Conservation (phyloP, 306 rosid species). For the Ziziphus jujuba region DNA sequence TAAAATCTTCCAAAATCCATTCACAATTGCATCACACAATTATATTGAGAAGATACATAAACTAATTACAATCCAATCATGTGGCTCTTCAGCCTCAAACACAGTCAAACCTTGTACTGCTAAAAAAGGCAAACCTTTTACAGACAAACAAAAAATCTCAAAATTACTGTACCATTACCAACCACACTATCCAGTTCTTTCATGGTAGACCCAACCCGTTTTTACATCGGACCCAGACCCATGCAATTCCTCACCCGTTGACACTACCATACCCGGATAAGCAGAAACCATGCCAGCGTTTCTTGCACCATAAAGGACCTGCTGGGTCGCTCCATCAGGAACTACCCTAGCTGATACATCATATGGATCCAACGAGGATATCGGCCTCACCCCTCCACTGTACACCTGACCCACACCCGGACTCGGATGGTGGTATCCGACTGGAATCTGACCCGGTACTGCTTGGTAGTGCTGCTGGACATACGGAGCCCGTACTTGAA, state of each 20-base stretch:
- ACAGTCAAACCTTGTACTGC: too few relatives aligned
- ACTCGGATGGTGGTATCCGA: slow-evolving; percentile 48
- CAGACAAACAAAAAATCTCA: background rate
- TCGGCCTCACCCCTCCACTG: slow-evolving; percentile 48
- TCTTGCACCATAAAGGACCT: slow-evolving; percentile 50
- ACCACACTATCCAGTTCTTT: background rate
- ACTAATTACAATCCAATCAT: slow-evolving; percentile 6
- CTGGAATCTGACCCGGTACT: slow-evolving; percentile 46
- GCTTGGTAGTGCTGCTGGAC: slow-evolving; percentile 45
- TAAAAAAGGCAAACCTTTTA: background rate
- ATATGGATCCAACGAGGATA: slow-evolving; percentile 37
- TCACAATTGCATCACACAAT: background rate
- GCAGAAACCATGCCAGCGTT: slow-evolving; percentile 19
- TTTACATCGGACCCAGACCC: slow-evolving; percentile 46
- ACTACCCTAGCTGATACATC: slow-evolving; percentile 36
- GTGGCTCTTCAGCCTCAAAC: background rate
- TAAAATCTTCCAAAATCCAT: background rate
- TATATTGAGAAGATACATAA: background rate
- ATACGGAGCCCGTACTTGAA: slow-evolving; percentile 42
- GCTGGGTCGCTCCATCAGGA: slow-evolving; percentile 48
- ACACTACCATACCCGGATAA: slow-evolving; percentile 41
- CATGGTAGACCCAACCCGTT: slow-evolving; percentile 45
- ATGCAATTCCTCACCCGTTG: slow-evolving; percentile 48
- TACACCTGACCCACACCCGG: slow-evolving; percentile 55
- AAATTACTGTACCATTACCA: slow-evolving; percentile 17